Evolutionary conservation across 768 basidiomycete genomes (phyloP), one percentile per base, ranked within the genome.

Genomic region (Cyathus striatus): DNA sequence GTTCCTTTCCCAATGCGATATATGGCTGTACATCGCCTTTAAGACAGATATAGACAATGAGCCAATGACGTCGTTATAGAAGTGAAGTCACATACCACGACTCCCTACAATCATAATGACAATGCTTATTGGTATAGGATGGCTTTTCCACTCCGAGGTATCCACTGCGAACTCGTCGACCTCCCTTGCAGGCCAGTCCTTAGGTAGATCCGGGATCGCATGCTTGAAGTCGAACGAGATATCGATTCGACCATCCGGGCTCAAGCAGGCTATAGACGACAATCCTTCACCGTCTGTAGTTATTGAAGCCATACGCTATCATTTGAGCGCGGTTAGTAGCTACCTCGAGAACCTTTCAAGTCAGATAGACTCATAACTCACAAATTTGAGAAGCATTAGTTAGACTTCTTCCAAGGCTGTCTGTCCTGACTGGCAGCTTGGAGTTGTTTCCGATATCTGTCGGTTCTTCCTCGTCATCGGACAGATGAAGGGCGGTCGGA

Each of bases 81-180:
- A 22, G 18, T 13, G n/a, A 5, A 36, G 22, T 24, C 9, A 54
- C 69, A 20, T 50, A 75, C 81, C 81, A 51, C 82, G 64, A 48
- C 77, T 79, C 6, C 82, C 82, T 17, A 82, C 80, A 36, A 84
- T 78, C 74, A 81, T 79, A 35, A 84, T 76, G 26, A 83, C 75
- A 26, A 84, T 76, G 48, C 68, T 79, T 57, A 84, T 56, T n/a
- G n/a, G n/a, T 7, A 45, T 44, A 7, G 75, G 75, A 39, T 59
- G 65, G 22, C 60, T 50, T 20, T 48, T 56, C 65, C 66, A 69
- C 24, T 59, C 51, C 20, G 43, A 49, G 33, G 60, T 45, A 46
- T 76, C 75, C 9, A 78, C 56, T 1, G 66, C 75, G 52, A 72
- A 76, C 51, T 81, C 79, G 22, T 69, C 57, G 6, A 79, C 72